Evolutionary conservation across 2,329 filamentous ascomycete species (phyloP), one percentile per base, ranked within the genome.

Genomic region (Bisporella sp.): DNA sequence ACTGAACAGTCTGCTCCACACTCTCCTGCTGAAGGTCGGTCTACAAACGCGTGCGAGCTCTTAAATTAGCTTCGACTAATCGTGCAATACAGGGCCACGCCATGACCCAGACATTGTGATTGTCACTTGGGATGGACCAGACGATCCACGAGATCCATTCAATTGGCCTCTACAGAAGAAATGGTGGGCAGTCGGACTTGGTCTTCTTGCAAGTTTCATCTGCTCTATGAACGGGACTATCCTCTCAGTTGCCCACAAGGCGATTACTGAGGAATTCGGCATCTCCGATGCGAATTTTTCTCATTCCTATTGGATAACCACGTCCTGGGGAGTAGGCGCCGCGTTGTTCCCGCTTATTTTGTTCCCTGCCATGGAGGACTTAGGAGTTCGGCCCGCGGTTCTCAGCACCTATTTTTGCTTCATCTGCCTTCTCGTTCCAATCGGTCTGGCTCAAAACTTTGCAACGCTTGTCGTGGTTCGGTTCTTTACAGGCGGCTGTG

Each of bases 281-380:
- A 59, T 71, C 29, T 67, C 60, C 44, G 64, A 72, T 42, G 60
- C 62, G 13, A 45, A 47, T 0, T 72, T 73, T 46, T 68, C 70
- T 9, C 59, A 70, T 49, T 66, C 66, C 7, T 71, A 68, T 51
- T 73, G 68, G 65, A 62, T 66, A 2, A 66, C 69, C 0, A 62
- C 70, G 5, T 67, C 65, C 5, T 73, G 69, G 71, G 69, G 66
- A 13, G 47, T 72, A 1, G 71, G 70, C 1, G 71, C 66, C 6
- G 72, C 69, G 3, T 53, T 71, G 1, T 68, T 67, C 8, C 68
- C 70, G 5, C 53, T 74, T 5, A 44, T 71, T 3, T 64, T 69
- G 1, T 51, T 74, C 3, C 71, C 71, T 1, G 48, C 72, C 28
- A 72, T 71, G 62, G 71, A 69, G 48, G 62, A 65, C 41, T 65